Evolutionary conservation across 352 stramenopile species (phyloP), one percentile per base, ranked within the genome.

Genomic region (Phytophthora aleatoria): DNA sequence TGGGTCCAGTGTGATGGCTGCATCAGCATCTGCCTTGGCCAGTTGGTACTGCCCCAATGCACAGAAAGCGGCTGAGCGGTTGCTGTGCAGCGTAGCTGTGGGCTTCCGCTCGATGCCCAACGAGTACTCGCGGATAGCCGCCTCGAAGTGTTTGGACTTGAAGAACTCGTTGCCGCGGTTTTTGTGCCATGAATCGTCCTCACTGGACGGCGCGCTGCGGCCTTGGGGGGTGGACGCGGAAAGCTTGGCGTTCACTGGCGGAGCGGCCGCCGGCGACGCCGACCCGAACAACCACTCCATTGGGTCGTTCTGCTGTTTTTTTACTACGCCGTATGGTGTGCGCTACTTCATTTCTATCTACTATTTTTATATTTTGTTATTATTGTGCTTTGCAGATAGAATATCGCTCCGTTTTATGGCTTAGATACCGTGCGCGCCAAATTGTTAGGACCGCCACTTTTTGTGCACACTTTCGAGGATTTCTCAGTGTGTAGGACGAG

Each of bases 11-110:
- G 59, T 60, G 39, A 91, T 89, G 45, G 85, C 85, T 8, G 60
- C 63, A 24, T 90, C 78, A 1, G 85, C 85, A 43, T 94, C 85
- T 39, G 56, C 49, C 50, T 82, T 66, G 13, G 85, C 83, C 35
- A 71, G 36, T 20, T 81, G 67, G 54, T 78, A 94, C 10, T 67
- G 61, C 0, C 77, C 81, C 3, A 94, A 57, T 4, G 76, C 83
- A 27, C 81, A 94, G 59, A 88, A 82, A 1, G 85, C 85, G 3
- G 85, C 85, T 64, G 85, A 94, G 30, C 85, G 82, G 58, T 94
- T 94, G 71, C 85, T 94, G 60, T 83, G 79, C 26, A 94, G 67
- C 44, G 85, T 94, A 6, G 85, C 83, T 0, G 81, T 87, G 16
- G 85, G 72, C 28, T 71, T 57, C 12, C 64, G 61, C 5, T 67